A percentile compares a stretch with the other conserved stretches of the same genome.
phyloP scores from a whole-genome alignment of 2,329 filamentous ascomycete genomes.

The Pseudogymnoascus verrucosus region DNA sequence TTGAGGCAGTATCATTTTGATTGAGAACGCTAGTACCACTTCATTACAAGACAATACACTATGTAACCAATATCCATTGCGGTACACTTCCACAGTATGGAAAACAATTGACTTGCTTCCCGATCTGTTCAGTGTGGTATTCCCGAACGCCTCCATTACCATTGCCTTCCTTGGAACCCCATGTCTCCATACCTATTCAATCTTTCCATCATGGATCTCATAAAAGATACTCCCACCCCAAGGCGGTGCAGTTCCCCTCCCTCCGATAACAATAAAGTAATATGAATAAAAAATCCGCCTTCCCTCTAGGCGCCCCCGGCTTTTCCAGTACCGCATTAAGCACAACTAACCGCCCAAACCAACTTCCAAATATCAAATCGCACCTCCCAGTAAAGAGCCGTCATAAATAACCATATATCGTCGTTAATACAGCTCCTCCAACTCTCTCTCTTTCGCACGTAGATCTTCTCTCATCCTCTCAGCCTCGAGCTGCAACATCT shows the following conservation, averaged over 20 bases:
- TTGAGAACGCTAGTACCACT: not conserved
- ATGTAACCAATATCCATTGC: not conserved
- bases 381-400: not conserved
- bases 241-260: not conserved
- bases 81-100: not conserved
- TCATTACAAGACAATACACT: conserved; percentile 6
- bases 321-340: not conserved
- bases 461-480: conserved; percentile 54
- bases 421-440: conserved; percentile 21
- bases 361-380: not conserved
- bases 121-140: not conserved
- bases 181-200: not conserved
- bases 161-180: not conserved
- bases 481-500: conserved; percentile 61
- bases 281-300: not conserved
- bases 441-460: conserved; percentile 25
- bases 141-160: not conserved
- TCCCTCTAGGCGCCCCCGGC: not conserved
- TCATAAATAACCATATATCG: conserved; percentile 2
- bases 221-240: not conserved
- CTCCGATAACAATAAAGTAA: not conserved
- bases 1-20: not conserved
- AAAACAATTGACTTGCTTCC: not conserved
- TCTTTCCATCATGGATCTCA: conserved; percentile 3
- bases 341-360: not conserved